phyloP scores from a whole-genome alignment of 805 yeast genomes.

The Cyberlindnera euphorbiiphila region DNA sequence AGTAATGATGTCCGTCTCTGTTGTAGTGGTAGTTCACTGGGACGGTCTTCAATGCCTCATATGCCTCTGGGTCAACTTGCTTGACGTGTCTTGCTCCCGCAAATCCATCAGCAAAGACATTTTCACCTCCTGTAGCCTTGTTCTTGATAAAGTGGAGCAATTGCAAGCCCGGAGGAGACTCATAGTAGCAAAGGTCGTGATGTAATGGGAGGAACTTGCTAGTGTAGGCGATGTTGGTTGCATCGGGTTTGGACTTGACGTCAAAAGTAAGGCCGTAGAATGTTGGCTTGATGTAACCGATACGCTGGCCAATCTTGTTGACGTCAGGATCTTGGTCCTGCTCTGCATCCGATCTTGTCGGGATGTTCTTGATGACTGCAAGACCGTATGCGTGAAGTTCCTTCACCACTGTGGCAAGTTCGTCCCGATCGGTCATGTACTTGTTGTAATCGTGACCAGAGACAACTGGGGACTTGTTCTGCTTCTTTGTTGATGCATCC shows the following conservation, averaged over 20 bases:
- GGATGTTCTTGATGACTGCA: conserved; percentile 50
- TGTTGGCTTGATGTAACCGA: conserved; percentile 68
- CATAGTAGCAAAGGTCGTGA: conserved; percentile 74
- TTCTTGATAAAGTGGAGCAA: conserved; percentile 57
- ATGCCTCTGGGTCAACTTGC: conserved; percentile 56
- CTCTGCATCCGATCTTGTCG: conserved; percentile 40
- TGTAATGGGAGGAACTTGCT: conserved; percentile 63
- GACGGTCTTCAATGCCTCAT: conserved; percentile 53
- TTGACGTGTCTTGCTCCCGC: conserved; percentile 56
- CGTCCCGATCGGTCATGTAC: conserved; percentile 15
- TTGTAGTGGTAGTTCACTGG: conserved; percentile 70
- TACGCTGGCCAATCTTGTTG: conserved; percentile 45
- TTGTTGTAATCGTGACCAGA: conserved; percentile 8
- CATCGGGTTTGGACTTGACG: conserved; percentile 48
- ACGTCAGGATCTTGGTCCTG: conserved; percentile 26
- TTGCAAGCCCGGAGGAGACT: conserved; percentile 79
- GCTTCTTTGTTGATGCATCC: conserved; percentile 29
- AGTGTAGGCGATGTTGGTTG: conserved; percentile 70
- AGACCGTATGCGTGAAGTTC: conserved; percentile 55
- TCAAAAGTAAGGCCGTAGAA: conserved; percentile 72
- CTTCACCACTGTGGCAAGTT: conserved; percentile 36
- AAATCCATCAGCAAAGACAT: conserved; percentile 65
- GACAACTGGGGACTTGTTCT: conserved; percentile 18
- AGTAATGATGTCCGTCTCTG: conserved; percentile 58
- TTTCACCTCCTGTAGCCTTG: conserved; percentile 60